These are phyloP conservation scores for Solanum bulbocastanum DNA, from an alignment of 257 asterid species.

Conservation along the genomic window DNA sequence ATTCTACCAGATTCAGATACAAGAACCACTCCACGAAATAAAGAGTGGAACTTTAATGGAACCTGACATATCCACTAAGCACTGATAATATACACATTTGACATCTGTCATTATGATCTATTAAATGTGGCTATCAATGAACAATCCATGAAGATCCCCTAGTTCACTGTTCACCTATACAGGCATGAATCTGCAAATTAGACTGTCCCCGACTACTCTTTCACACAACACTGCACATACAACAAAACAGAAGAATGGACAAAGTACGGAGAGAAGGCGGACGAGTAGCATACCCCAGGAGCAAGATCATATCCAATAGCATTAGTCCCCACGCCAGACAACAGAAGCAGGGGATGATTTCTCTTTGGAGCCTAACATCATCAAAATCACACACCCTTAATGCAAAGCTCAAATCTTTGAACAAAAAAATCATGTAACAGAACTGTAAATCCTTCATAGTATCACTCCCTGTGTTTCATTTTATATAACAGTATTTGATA, in stretches of 20 bases:
- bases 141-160: neutral
- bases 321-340: conserved; percentile 95
- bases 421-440: neutral
- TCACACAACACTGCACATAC: neutral
- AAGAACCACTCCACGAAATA: neutral
- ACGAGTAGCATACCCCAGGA: conserved; percentile 48
- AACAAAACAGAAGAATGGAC: neutral
- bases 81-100: neutral
- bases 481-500: neutral
- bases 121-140: neutral
- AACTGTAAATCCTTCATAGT: neutral
- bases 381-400: neutral
- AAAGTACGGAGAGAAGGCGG: neutral
- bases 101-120: neutral
- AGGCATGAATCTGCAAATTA: neutral
- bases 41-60: neutral
- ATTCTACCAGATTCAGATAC: neutral
- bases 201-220: neutral
- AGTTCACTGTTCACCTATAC: neutral
- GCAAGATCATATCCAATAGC: conserved; percentile 97
- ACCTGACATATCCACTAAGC: neutral
- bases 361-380: conserved; percentile 57
- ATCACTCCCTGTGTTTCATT: neutral
- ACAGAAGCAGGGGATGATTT: conserved; percentile 83
- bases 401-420: neutral